These are phyloP conservation scores for Ramichloridium luteum DNA, from an alignment of 2,329 filamentous ascomycete species.

Conservation along the genomic window DNA sequence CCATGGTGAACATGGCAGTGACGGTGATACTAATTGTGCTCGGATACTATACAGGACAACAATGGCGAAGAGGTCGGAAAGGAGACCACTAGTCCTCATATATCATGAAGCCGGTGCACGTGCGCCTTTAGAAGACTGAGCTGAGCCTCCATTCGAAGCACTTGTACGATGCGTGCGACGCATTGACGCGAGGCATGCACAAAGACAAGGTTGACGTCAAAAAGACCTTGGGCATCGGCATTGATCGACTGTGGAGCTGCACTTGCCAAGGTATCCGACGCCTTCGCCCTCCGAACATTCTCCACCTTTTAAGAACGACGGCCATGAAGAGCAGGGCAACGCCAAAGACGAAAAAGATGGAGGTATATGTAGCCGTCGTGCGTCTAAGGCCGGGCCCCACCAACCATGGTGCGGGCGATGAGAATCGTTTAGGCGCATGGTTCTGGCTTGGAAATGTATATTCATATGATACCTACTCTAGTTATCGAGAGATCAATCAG, in stretches of 20 bases:
- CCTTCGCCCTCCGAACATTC: too few relatives aligned
- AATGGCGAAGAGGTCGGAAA: neutral
- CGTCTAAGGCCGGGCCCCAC: too few relatives aligned
- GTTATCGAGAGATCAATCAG: too few relatives aligned
- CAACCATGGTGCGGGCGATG: too few relatives aligned
- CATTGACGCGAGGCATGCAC: slow-evolving; percentile 1
- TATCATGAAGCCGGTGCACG: slow-evolving; percentile 1
- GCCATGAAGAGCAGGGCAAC: too few relatives aligned
- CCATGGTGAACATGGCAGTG: neutral
- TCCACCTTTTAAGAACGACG: too few relatives aligned
- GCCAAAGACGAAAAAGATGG: too few relatives aligned
- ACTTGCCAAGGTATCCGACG: too few relatives aligned
- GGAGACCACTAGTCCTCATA: neutral
- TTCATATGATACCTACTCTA: too few relatives aligned
- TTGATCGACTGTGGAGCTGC: neutral
- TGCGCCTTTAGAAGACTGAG: neutral
- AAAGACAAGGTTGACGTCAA: slow-evolving; percentile 1
- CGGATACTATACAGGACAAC: neutral
- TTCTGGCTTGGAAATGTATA: too few relatives aligned
- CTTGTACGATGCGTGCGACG: neutral
- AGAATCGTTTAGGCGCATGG: too few relatives aligned
- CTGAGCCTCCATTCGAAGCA: neutral
- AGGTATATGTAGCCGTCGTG: too few relatives aligned
- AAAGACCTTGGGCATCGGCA: slow-evolving; percentile 1
- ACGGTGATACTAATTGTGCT: slow-evolving; percentile 1